Percentiles rank a stretch among this genome's conserved stretches.
Evolutionary conservation across 2,329 filamentous ascomycete species (phyloP).

Genomic region (Aspergillus sp.): DNA sequence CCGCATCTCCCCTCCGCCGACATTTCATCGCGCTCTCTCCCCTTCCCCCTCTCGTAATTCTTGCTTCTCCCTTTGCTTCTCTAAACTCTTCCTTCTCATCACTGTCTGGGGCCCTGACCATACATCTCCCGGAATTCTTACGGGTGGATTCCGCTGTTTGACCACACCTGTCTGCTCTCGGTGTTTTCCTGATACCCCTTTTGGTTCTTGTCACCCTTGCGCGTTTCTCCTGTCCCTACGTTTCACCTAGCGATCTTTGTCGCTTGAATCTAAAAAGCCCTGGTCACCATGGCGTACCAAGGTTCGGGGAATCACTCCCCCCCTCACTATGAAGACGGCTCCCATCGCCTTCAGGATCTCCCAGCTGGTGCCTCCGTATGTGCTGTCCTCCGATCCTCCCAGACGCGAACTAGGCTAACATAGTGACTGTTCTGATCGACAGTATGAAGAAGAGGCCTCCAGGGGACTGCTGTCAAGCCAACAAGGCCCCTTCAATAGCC

Average conservation of each 20-base stretch:
- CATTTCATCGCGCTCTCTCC: conserved; percentile 11
- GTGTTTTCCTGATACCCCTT: conserved; percentile 22
- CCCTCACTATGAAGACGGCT: conserved; percentile 55
- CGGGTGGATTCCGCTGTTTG: not conserved
- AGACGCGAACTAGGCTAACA: not conserved
- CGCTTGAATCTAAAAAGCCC: conserved; percentile 11
- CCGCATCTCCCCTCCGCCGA: conserved; percentile 13
- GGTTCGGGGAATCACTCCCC: conserved; percentile 48
- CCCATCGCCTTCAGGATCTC: conserved; percentile 67
- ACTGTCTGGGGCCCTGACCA: not conserved
- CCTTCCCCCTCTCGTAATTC: conserved; percentile 14
- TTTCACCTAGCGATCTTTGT: conserved; percentile 10
- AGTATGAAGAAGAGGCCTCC: conserved; percentile 47
- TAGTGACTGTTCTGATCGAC: not conserved
- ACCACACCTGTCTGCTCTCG: not conserved
- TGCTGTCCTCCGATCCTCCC: not conserved
- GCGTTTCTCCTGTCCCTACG: conserved; percentile 8
- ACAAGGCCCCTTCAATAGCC: conserved; percentile 44
- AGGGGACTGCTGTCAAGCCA: conserved; percentile 45
- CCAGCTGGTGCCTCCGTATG: conserved; percentile 58
- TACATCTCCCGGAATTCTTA: not conserved
- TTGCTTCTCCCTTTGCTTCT: conserved; percentile 6
- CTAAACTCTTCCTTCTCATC: not conserved
- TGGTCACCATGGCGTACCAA: conserved; percentile 61
- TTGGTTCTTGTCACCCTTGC: conserved; percentile 15